Evolutionary conservation across 495 filamentous ascomycete genomes (phyloP).

Genomic region (Talaromyces borbonicus): DNA sequence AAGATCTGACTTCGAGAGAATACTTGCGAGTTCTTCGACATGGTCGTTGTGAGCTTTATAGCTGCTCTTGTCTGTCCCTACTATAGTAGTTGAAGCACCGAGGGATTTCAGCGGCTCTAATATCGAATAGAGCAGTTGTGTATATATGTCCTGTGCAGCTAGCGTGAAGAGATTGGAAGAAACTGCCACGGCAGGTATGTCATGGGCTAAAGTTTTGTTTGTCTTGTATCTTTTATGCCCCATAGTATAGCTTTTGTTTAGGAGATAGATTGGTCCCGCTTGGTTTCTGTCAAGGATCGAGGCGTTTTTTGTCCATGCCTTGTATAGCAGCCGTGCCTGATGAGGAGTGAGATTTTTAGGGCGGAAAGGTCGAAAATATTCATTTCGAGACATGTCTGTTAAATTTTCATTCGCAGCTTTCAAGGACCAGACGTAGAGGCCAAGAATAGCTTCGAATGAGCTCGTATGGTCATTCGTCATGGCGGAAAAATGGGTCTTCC

Average conservation of each 20-base stretch:
- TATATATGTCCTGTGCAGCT: conserved; percentile 32
- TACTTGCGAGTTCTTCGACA: not conserved
- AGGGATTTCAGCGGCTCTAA: not conserved
- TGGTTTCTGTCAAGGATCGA: not conserved
- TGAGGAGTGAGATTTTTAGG: not conserved
- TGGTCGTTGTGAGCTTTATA: not conserved
- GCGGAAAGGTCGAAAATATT: not conserved
- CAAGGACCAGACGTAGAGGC: conserved; percentile 4
- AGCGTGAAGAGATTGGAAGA: conserved; percentile 15
- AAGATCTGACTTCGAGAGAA: conserved; percentile 11
- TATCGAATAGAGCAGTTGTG: conserved; percentile 14
- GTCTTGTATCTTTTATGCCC: not conserved
- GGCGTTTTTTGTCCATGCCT: not conserved
- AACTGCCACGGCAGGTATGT: not conserved
- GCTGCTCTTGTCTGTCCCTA: not conserved
- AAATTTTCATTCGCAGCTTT: not conserved
- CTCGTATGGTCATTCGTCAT: not conserved
- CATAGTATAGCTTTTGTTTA: not conserved
- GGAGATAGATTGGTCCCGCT: not conserved
- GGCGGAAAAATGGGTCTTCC: not conserved
- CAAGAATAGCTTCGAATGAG: not conserved
- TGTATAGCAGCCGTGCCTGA: not conserved
- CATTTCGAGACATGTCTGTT: not conserved
- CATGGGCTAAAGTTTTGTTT: not conserved
- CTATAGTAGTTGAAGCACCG: not conserved